These are phyloP conservation scores for Jackrogersella multiformis DNA, from an alignment of 495 filamentous ascomycete species.

Conservation along the genomic window DNA sequence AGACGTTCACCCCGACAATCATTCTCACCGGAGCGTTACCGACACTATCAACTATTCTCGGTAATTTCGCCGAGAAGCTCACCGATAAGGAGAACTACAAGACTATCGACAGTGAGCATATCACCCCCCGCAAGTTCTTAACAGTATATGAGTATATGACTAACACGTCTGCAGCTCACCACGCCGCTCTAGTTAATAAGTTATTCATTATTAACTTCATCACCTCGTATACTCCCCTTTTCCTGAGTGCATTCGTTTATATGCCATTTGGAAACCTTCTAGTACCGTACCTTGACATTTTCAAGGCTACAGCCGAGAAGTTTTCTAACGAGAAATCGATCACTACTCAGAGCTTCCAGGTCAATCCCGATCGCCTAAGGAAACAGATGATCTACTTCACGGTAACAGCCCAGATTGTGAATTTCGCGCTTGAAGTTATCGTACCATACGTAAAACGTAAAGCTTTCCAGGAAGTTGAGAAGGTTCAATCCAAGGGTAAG, in stretches of 20 bases:
- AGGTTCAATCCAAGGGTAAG: conserved; percentile 67
- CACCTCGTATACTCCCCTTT: conserved; percentile 91
- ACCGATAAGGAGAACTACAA: conserved; percentile 94
- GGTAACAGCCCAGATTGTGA: conserved; percentile 92
- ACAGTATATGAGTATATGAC: neutral
- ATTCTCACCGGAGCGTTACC: conserved; percentile 84
- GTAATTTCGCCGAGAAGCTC: conserved; percentile 77
- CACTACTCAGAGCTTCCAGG: conserved; percentile 72
- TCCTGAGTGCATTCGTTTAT: conserved; percentile 95
- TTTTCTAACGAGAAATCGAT: conserved; percentile 79
- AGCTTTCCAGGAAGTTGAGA: conserved; percentile 75
- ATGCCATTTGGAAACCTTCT: conserved; percentile 90
- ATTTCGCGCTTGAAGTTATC: conserved; percentile 84
- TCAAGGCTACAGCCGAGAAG: conserved; percentile 76
- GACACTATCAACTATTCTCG: conserved; percentile 78
- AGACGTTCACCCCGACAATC: conserved; percentile 90
- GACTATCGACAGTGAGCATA: conserved; percentile 68
- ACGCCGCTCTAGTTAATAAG: conserved; percentile 84
- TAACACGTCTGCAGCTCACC: conserved; percentile 60
- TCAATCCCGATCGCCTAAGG: conserved; percentile 83
- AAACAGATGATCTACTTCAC: conserved; percentile 98
- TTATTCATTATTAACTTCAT: conserved; percentile 97
- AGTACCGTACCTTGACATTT: conserved; percentile 89
- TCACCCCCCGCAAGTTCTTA: too few species aligned
- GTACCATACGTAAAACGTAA: conserved; percentile 85